Conservation (phyloP, 106 monocot genomes). For the Agapanthus africanus region DNA sequence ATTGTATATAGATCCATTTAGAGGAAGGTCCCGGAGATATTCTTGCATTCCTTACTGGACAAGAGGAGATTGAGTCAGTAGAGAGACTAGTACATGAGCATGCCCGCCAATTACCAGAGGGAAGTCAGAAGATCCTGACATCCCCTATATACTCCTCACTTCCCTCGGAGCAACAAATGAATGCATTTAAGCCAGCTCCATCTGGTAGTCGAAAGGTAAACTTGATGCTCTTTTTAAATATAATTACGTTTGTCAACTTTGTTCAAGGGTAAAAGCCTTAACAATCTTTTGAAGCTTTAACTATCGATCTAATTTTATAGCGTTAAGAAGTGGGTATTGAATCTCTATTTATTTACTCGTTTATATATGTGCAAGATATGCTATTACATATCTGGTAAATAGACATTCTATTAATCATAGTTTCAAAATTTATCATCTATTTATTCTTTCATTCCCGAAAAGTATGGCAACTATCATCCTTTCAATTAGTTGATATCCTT, state of each 20-base stretch:
- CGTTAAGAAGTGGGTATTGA: neutral
- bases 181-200: constrained; percentile 72
- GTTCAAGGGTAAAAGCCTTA: neutral
- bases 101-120: constrained; percentile 46
- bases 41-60: constrained; percentile 92
- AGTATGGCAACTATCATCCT: neutral
- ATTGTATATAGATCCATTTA: constrained; percentile 57
- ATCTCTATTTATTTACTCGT: neutral
- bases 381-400: neutral
- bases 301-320: neutral
- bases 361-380: neutral
- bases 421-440: neutral
- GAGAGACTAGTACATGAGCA: constrained; percentile 77
- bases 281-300: neutral
- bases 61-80: constrained; percentile 96
- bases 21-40: constrained; percentile 82
- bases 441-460: neutral
- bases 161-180: constrained; percentile 94
- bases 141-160: constrained; percentile 89
- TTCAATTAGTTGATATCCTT: neutral
- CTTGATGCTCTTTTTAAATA: neutral
- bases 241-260: neutral
- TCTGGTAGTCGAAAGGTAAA: constrained; percentile 78
- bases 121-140: constrained; percentile 41
- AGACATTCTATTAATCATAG: neutral